A percentile compares a stretch with the other conserved stretches of the same genome.
These are phyloP conservation scores for Bacidia gigantensis DNA, from an alignment of 495 filamentous ascomycete species.

Conservation along the genomic window DNA sequence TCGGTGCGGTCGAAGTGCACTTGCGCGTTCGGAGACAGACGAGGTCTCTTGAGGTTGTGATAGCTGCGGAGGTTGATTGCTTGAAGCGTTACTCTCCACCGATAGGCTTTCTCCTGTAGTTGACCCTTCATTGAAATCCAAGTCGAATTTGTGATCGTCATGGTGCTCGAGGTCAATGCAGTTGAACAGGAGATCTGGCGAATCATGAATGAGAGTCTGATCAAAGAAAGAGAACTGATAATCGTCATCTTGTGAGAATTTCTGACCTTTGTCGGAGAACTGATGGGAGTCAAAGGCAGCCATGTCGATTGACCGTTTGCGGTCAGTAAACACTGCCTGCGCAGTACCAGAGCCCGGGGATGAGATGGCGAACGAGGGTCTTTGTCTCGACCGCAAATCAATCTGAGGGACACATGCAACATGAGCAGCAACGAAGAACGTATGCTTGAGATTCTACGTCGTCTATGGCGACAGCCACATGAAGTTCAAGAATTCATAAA, in stretches of 20 bases:
- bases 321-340: constrained; percentile 1
- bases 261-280: constrained; percentile 26
- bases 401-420: not conserved
- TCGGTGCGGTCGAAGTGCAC: constrained; percentile 6
- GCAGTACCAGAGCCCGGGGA: not conserved
- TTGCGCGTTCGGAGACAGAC: not conserved
- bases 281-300: constrained; percentile 9
- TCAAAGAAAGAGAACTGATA: constrained; percentile 40
- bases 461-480: constrained; percentile 2
- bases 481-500: no score
- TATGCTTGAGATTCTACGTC: not conserved
- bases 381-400: no score
- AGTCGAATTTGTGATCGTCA: constrained; percentile 18
- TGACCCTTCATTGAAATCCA: constrained; percentile 30
- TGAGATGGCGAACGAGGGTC: no score
- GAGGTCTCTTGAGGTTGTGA: not conserved
- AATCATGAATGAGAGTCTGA: constrained; percentile 38
- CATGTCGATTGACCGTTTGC: constrained; percentile 20
- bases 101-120: constrained; percentile 13
- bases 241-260: constrained; percentile 37
- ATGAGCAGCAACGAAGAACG: not conserved
- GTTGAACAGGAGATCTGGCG: constrained; percentile 17
- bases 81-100: constrained; percentile 5
- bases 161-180: constrained; percentile 16
- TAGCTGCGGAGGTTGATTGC: constrained; percentile 2